A percentile compares a stretch with the other conserved stretches of the same genome.
phyloP scores from a whole-genome alignment of 2,329 filamentous ascomycete genomes.

The Venturiaceae sp. region DNA sequence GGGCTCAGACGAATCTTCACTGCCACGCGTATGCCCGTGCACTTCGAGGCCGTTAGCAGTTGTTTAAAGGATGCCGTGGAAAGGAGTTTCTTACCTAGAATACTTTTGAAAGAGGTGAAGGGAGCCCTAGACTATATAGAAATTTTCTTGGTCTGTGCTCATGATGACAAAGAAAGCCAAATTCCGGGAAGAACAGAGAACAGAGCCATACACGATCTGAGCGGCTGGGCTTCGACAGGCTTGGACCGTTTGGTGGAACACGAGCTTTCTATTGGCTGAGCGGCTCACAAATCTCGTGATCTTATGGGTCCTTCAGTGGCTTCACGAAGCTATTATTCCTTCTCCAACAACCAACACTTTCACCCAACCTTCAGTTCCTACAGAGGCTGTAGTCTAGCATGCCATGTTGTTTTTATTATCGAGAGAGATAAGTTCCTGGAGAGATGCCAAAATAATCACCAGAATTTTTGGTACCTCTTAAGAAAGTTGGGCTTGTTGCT shows the following conservation, averaged over 20 bases:
- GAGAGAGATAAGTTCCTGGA: too few species aligned
- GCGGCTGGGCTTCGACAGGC: too few species aligned
- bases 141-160: neutral
- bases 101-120: neutral
- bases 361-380: neutral
- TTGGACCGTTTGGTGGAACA: neutral
- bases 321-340: neutral
- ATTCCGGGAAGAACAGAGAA: too few species aligned
- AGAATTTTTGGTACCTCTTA: too few species aligned
- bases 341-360: neutral
- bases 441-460: too few species aligned
- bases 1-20: constrained; percentile 83
- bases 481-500: too few species aligned
- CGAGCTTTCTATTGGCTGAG: neutral
- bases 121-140: neutral
- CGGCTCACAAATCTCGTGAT: neutral
- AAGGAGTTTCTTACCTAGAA: too few species aligned
- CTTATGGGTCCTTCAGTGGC: neutral
- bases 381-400: too few species aligned
- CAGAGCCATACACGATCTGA: too few species aligned
- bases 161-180: neutral
- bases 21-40: constrained; percentile 73
- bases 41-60: too few species aligned
- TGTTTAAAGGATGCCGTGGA: constrained; percentile 30
- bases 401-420: too few species aligned